These are phyloP conservation scores for Trichoderma asperelloides DNA, from an alignment of 495 filamentous ascomycete genomes.

Conservation along the genomic window DNA sequence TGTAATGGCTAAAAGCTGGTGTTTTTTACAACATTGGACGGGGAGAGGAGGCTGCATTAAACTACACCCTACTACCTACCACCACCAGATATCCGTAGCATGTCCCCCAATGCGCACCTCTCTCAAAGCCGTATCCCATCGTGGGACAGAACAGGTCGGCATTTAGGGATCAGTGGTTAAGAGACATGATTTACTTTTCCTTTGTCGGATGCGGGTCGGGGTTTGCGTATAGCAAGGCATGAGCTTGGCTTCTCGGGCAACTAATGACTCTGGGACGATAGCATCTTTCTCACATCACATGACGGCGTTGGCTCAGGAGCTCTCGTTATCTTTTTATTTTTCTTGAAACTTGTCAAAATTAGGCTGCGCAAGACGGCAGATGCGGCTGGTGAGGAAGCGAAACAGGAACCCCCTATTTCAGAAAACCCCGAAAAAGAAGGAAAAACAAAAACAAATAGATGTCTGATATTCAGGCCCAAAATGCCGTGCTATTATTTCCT, in stretches of 20 bases:
- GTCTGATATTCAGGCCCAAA: not conserved
- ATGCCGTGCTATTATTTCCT: not conserved
- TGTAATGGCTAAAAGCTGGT: conserved; percentile 36
- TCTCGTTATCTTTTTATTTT: not conserved
- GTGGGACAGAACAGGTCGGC: not conserved
- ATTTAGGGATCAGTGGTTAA: not conserved
- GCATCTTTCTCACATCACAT: conserved; percentile 1
- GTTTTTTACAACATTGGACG: not conserved
- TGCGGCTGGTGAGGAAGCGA: not conserved
- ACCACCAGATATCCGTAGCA: conserved; percentile 3
- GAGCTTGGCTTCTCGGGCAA: conserved; percentile 4
- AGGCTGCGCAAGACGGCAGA: not conserved
- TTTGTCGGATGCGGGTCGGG: conserved; percentile 4
- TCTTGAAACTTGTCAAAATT: not conserved
- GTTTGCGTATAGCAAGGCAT: not conserved
- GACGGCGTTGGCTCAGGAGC: conserved; percentile 6
- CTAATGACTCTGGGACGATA: not conserved
- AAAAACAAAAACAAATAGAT: conserved; percentile 4
- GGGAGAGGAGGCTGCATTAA: not conserved
- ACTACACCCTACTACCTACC: not conserved
- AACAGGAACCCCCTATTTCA: not conserved
- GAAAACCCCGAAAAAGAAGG: not conserved
- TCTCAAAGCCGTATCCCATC: not conserved
- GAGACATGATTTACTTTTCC: conserved; percentile 5
- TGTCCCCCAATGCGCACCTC: not conserved